Conservation (phyloP, 805 yeast genomes). For the Candida silvicultrix region DNA sequence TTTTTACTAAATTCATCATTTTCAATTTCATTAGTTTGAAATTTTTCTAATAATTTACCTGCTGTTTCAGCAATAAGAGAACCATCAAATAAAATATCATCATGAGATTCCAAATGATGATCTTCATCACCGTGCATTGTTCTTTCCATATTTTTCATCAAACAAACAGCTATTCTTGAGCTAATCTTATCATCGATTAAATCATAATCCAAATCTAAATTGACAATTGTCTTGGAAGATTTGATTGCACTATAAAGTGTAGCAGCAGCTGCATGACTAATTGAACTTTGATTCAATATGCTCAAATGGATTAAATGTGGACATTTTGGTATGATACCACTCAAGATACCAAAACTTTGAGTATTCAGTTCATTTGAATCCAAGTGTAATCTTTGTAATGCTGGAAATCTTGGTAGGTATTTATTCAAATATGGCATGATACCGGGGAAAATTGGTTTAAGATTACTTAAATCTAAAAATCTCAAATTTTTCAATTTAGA, state of each 20-base stretch:
- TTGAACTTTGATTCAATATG: slow-evolving; percentile 50
- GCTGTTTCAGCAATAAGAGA: slow-evolving; percentile 70
- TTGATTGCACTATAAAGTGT: slow-evolving; percentile 67
- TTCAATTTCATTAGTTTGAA: slow-evolving; percentile 17
- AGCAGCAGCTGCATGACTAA: slow-evolving; percentile 55
- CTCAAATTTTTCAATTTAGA: slow-evolving; percentile 52
- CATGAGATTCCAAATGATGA: slow-evolving; percentile 31
- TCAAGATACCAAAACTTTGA: slow-evolving; percentile 49
- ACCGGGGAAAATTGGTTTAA: slow-evolving; percentile 60
- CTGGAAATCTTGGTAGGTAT: slow-evolving; percentile 62
- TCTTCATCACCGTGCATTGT: slow-evolving; percentile 32
- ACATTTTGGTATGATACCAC: slow-evolving; percentile 68
- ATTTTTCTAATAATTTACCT: slow-evolving; percentile 47
- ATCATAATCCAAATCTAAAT: slow-evolving; percentile 61
- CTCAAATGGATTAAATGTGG: slow-evolving; percentile 62
- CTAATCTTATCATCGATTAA: slow-evolving; percentile 54
- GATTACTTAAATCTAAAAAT: slow-evolving; percentile 71
- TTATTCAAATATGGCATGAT: slow-evolving; percentile 51
- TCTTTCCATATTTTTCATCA: slow-evolving; percentile 77
- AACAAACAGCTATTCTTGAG: slow-evolving; percentile 69
- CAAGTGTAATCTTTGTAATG: slow-evolving; percentile 59
- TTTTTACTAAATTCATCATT: slow-evolving; percentile 30
- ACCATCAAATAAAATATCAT: slow-evolving; percentile 72
- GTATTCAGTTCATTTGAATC: slow-evolving; percentile 60
- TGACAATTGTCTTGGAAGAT: slow-evolving; percentile 55